Base-by-base conservation (phyloP, 148 eudicot species). In the Fagopyrum esculentum region DNA sequence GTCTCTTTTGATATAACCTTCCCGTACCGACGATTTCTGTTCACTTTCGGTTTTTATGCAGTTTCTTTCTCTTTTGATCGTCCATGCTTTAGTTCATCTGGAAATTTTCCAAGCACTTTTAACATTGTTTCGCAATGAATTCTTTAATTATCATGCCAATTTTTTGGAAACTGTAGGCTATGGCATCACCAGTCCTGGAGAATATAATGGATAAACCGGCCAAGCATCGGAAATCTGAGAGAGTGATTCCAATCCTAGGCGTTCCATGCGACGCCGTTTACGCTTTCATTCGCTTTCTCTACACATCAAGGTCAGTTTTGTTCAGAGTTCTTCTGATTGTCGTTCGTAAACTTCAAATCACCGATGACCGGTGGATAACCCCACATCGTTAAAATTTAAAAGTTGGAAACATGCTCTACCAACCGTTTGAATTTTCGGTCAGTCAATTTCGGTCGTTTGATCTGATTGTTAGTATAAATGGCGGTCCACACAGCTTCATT, bases 241-340 rank as follows among this genome's bases (percentile, higher is more conserved):
- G 69, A 75, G 82, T 79, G 3, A 80, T 93, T 73, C 80, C 83
- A 43, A 87, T 93, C 3, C 80, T 80, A 52, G 98, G 98, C 64
- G 96, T 93, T 9, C 98, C 96, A 7, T 80, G 80, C 77, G 91
- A 87, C 29, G 91, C 98, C 57, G 96, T 93, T 66, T 75, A 81
- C 3, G 89, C 81, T 35, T 90, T 93, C 80, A 64, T 93, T 66
- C 80, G 86, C n/a, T 87, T 83, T 73, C 84, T 93, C 2, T 89
- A 84, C 73, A 74, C 87, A n/a, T 78, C 86, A 74, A 86, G 80
- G 96, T 87, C 7, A 80, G 83, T 57, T 77, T 15, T 66, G 46
- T 43, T 66, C 46, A 15, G 15, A 60, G 35, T 35, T n/a, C n/a
- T n/a, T n/a, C n/a, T n/a, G n/a, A n/a, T n/a, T n/a, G n/a, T n/a